Conservation (phyloP, 2,329 filamentous ascomycete genomes). For the Talaromyces funiculosus region DNA sequence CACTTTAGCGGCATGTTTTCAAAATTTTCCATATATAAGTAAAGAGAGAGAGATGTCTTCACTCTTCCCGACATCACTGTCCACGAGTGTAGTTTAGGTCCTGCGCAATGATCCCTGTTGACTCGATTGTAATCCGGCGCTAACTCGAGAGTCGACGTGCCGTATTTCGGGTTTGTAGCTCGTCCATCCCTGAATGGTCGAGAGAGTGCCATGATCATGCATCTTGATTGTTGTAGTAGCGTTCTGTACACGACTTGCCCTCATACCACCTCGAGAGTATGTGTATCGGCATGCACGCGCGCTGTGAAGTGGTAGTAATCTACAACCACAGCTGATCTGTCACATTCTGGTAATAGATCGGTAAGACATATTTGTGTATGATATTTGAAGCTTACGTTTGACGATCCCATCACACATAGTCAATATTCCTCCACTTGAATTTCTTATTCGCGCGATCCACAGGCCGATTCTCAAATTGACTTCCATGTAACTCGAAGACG, state of each 20-base stretch:
- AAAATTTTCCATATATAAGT: too few species aligned
- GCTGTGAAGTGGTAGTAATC: too few species aligned
- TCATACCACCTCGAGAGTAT: background rate
- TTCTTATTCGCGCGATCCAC: slow-evolving; percentile 85
- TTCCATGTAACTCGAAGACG: slow-evolving; percentile 79
- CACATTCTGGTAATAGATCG: background rate
- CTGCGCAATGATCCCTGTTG: background rate
- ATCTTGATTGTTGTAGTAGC: background rate
- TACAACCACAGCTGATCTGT: background rate
- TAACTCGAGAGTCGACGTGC: background rate
- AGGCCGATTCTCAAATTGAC: slow-evolving; percentile 76
- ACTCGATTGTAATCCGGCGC: background rate
- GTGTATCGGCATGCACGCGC: background rate
- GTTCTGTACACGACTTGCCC: background rate
- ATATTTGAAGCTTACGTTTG: too few species aligned
- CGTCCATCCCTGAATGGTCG: background rate
- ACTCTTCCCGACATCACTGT: background rate
- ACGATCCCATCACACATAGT: slow-evolving; percentile 65
- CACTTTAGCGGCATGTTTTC: background rate
- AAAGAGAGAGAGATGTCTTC: too few species aligned
- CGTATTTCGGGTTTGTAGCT: background rate
- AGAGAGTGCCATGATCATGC: too few species aligned
- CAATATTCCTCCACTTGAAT: slow-evolving; percentile 78
- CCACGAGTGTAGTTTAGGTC: background rate
- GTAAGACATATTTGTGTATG: background rate